phyloP scores from a whole-genome alignment of 345 rosid genomes.

The Eucalyptus brandiana region DNA sequence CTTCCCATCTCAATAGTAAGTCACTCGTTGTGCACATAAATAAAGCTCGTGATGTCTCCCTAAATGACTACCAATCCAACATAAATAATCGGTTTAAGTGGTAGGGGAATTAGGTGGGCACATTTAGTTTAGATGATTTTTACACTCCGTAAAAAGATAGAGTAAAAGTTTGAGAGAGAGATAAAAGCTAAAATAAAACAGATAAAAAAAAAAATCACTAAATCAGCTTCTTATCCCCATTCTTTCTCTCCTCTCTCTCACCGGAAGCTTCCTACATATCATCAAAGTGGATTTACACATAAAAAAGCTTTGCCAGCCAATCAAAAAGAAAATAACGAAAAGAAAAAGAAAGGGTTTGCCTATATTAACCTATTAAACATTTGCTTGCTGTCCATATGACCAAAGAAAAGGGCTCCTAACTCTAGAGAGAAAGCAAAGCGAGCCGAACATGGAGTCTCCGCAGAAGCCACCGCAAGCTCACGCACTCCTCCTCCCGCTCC shows the following conservation, averaged over 20 bases:
- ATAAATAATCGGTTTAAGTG: neutral
- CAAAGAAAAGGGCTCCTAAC: neutral
- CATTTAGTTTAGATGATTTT: neutral
- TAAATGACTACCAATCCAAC: neutral
- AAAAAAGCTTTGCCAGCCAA: neutral
- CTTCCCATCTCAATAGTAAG: neutral
- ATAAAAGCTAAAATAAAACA: too few relatives aligned
- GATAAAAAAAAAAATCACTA: too few relatives aligned
- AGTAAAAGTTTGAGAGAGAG: fast-evolving
- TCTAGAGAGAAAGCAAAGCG: neutral
- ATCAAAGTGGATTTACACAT: neutral
- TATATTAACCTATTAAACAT: neutral
- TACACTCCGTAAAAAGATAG: fast-evolving
- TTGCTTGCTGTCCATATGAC: neutral
- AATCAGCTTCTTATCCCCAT: neutral
- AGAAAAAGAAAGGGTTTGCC: neutral
- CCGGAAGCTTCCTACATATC: neutral
- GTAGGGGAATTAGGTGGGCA: neutral
- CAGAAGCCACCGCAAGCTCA: neutral
- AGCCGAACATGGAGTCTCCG: neutral
- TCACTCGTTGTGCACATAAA: neutral
- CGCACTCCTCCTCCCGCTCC: constrained; percentile 11
- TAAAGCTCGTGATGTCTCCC: neutral
- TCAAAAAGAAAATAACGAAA: neutral
- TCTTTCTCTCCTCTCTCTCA: neutral